A percentile compares a stretch with the other conserved stretches of the same genome.
Conservation (phyloP, 2,329 filamentous ascomycete genomes). For the Zopfia rhizophila region DNA sequence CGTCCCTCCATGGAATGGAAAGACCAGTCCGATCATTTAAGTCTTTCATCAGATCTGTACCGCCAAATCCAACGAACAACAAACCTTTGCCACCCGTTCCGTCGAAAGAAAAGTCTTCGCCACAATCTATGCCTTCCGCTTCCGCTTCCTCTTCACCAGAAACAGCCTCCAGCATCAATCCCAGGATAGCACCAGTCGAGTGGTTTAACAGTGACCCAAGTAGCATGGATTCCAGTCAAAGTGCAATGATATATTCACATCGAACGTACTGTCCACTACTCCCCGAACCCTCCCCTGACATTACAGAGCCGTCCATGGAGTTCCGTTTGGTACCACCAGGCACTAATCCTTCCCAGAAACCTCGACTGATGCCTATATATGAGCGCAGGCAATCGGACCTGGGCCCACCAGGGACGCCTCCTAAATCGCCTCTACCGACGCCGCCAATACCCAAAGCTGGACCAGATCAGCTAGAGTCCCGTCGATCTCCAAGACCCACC, state of each 20-base stretch:
- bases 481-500: not conserved
- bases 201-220: constrained; percentile 30
- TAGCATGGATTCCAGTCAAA: constrained; percentile 6
- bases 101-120: constrained; percentile 6
- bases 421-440: constrained; percentile 27
- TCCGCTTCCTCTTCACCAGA: constrained; percentile 13
- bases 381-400: constrained; percentile 25
- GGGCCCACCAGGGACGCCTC: constrained; percentile 32
- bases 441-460: constrained; percentile 8
- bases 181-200: constrained; percentile 41
- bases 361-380: constrained; percentile 31
- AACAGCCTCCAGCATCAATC: constrained; percentile 19
- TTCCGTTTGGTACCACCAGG: constrained; percentile 19
- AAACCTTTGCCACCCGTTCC: constrained; percentile 42
- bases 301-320: constrained; percentile 24
- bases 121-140: constrained; percentile 9
- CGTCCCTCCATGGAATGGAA: constrained; percentile 46
- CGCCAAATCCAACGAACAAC: constrained; percentile 26
- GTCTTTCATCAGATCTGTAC: constrained; percentile 38
- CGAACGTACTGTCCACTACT: constrained; percentile 39
- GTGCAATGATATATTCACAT: constrained; percentile 12
- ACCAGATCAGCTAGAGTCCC: constrained; percentile 1
- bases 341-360: constrained; percentile 15
- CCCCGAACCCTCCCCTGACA: constrained; percentile 41
- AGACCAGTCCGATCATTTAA: constrained; percentile 44